Base-by-base conservation (phyloP, 2,329 filamentous ascomycete species). In the Paraphoma sp. region DNA sequence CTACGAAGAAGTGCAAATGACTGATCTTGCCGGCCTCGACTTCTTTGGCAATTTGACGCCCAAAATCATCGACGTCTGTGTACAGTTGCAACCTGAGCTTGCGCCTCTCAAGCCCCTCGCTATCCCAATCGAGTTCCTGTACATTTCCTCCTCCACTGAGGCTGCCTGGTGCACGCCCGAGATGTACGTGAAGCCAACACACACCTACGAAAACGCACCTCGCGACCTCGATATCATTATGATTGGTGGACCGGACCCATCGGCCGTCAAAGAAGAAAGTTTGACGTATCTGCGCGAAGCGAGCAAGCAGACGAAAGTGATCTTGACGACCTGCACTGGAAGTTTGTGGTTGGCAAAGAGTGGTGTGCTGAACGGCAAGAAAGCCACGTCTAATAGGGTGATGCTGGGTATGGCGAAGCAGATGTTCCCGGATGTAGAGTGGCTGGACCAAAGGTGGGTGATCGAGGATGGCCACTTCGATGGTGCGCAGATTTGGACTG, bases 161-260 rank as follows among this genome's bases (percentile, higher is more conserved):
- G 69, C 68, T 2, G 59, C 74, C n/a, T 59, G 54, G 40, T 67
- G 69, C 30, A 78, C 73, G 0, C 69, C 72, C 0, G 64, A 68
- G 7, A 65, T 79, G 61, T 64, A 56, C 47, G 71, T 76, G 61
- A 40, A 69, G 16, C 78, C 78, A 4, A 78, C 74, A 31, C 61
- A 73, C 45, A 80, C 78, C 2, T 80, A 80, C 64, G 75, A 76
- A 41, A 72, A 63, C 44, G 77, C 74, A 8, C 79, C 78, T 3
- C 69, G 76, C 5, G 78, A 80, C 44, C 68, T 80, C 6, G 78
- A 80, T 36, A 75, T 80, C 36, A 58, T 80, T 2, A 40, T 80
- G 30, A 62, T 77, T 10, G 78, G 77, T 45, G 78, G 79, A 0
- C 73, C 77, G 5, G 50, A 71, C 18, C 73, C 68, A 0, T 56